Base-by-base conservation (phyloP, 805 yeast genomes). In the Saccharomycopsis selenospora region DNA sequence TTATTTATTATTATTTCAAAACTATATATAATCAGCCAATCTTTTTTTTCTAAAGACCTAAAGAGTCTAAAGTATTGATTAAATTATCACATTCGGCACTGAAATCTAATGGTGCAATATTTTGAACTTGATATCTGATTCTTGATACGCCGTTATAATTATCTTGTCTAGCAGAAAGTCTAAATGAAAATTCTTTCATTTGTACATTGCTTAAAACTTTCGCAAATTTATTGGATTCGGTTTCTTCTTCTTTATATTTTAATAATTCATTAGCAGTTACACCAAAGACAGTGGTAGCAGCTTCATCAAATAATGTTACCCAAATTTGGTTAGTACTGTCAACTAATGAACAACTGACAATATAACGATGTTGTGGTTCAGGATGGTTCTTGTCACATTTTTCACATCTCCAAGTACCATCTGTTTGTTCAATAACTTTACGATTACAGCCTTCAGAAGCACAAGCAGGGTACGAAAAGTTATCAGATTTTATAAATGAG, bases 361-460 rank as follows among this genome's bases (percentile, higher is more conserved):
- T 80, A 57, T 85, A 93, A 63, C 98, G 77, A 68, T 85, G 81
- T 43, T 73, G 69, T 17, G 98, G 97, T 42, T 71, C 73, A 2
- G 75, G 71, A 60, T 77, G 82, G 53, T 76, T 76, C 48, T 76
- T 70, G 58, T 86, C 82, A 73, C 98, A 90, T 63, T 83, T 84
- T 63, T 90, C 98, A 71, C 99, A 93, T 64, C 95, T 79, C 95
- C 95, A 90, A 14, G 81, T 71, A 11, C 84, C 87, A 59, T 78
- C 82, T 27, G 77, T 71, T 48, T 76, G 81, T 59, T 86, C 86
- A 40, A 84, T 68, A 26, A 89, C 87, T 66, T 93, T 93, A 61
- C 89, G 81, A 62, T 82, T 82, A 70, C 99, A 93, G 36, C 75
- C 79, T 42, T 79, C 82, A 42, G 75, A 70, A 29, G 75, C 69